Evolutionary conservation across 257 asterid species (phyloP).

Genomic region (Euphrasia confusa): DNA sequence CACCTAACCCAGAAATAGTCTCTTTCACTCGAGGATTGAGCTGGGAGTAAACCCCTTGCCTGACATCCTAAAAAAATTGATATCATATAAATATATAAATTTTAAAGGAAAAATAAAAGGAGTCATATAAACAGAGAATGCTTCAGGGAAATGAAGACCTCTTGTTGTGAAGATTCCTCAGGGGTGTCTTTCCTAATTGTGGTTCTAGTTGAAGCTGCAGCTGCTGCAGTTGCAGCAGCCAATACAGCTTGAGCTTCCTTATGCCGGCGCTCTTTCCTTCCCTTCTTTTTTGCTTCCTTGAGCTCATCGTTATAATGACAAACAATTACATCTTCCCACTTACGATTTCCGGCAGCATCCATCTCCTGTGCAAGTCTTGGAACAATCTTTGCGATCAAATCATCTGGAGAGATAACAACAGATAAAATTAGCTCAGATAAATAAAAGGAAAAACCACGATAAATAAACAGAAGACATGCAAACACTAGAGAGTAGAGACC

Average conservation of each 20-base stretch:
- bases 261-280: constrained; percentile 90
- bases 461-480: constrained; percentile 3
- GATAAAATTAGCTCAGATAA: constrained; percentile 3
- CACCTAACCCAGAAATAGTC: constrained; percentile 49
- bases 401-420: constrained; percentile 47
- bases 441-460: constrained; percentile 8
- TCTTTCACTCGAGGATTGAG: constrained; percentile 59
- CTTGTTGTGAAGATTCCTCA: constrained; percentile 58
- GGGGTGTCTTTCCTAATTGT: constrained; percentile 75
- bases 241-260: constrained; percentile 93
- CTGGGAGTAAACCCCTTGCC: constrained; percentile 44
- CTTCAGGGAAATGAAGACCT: constrained; percentile 39
- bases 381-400: constrained; percentile 60
- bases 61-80: constrained; percentile 38
- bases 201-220: constrained; percentile 92
- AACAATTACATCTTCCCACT: constrained; percentile 83
- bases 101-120: not conserved
- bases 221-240: constrained; percentile 99
- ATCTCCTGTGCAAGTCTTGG: constrained; percentile 66
- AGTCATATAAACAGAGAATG: constrained; percentile 11
- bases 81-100: not conserved
- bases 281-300: constrained; percentile 87
- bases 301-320: constrained; percentile 70
- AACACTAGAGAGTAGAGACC: constrained; percentile 47
- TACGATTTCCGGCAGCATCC: constrained; percentile 52